Evolutionary conservation across 2,329 filamentous ascomycete genomes (phyloP), one percentile per base, ranked within the genome.

Genomic region (Alternaria arbusti): DNA sequence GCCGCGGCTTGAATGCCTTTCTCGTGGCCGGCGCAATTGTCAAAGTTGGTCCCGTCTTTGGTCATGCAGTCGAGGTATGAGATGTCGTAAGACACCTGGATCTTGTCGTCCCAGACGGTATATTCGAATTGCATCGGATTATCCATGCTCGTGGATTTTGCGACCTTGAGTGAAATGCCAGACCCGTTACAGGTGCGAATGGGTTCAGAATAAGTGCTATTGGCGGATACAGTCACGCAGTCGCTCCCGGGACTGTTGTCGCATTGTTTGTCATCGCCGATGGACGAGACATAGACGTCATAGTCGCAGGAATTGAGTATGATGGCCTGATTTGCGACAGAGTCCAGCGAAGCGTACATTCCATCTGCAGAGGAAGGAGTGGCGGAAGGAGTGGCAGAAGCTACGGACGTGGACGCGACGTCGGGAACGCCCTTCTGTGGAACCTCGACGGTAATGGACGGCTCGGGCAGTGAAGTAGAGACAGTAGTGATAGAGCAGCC

Each of bases 241-340:
- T 54, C 55, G 30, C 43, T 45, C 0, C 46, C 57, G 0, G 57
- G 45, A 1, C 60, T 0, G 5, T 40, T 40, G 36, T 40, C 59
- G 20, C 64, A 70, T n/a, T 13, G 32, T 4, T 22, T 2, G 20
- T 32, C 13, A 11, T 66, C 22, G 36, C 69, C 69, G 2, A 65
- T 55, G 0, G 70, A 74, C 4, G 51, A 59, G 3, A 73, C 30
- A n/a, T 65, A 72, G 28, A 74, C 54, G 0, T 65, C 54, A 8
- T 71, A 70, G 6, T 54, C 45, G 50, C 71, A 73, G 0, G 70
- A 74, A 51, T 73, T 74, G 20, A 63, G 54, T 22, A 74, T 59
- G 5, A 59, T 60, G 10, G 65, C 69, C 10, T 57, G 30, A 36
- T 65, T 54, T 1, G 69, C 17, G 5, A 59, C 12, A 1, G 57